These are phyloP conservation scores for Corynespora cassiicola DNA, from an alignment of 2,329 filamentous ascomycete genomes.

Conservation along the genomic window DNA sequence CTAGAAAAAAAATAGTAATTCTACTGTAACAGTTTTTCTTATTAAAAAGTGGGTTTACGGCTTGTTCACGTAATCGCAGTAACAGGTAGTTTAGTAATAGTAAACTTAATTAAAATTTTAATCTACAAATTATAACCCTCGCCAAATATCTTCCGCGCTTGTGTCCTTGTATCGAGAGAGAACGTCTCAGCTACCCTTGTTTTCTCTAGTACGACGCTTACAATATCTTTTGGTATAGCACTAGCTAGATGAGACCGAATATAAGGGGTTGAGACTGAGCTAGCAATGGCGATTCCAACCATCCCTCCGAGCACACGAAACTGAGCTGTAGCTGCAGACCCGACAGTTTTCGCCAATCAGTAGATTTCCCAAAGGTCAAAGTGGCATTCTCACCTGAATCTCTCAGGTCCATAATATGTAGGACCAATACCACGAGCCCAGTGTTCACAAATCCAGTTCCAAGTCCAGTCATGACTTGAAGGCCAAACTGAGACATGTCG, in stretches of 20 bases:
- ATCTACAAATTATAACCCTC: too few species aligned
- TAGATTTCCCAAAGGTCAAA: background rate
- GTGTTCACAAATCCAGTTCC: constrained; percentile 8
- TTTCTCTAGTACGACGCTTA: constrained; percentile 6
- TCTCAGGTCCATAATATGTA: constrained; percentile 8
- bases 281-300: constrained; percentile 14
- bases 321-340: constrained; percentile 13
- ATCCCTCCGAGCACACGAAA: constrained; percentile 16
- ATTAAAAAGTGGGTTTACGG: too few species aligned
- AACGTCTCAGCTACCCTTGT: too few species aligned
- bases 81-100: too few species aligned
- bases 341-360: constrained; percentile 11
- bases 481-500: constrained; percentile 6
- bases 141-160: too few species aligned
- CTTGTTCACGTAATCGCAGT: too few species aligned
- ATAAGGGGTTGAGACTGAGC: constrained; percentile 14
- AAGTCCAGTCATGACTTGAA: constrained; percentile 9
- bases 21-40: too few species aligned
- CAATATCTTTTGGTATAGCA: constrained; percentile 5
- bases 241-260: constrained; percentile 7
- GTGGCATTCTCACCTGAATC: constrained; percentile 6
- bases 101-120: too few species aligned
- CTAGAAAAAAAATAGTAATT: too few species aligned
- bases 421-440: constrained; percentile 7
- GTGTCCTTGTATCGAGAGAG: too few species aligned